Evolutionary conservation across 164 flowering plant species (phyloP).

Genomic region (Hamamelis virginiana): DNA sequence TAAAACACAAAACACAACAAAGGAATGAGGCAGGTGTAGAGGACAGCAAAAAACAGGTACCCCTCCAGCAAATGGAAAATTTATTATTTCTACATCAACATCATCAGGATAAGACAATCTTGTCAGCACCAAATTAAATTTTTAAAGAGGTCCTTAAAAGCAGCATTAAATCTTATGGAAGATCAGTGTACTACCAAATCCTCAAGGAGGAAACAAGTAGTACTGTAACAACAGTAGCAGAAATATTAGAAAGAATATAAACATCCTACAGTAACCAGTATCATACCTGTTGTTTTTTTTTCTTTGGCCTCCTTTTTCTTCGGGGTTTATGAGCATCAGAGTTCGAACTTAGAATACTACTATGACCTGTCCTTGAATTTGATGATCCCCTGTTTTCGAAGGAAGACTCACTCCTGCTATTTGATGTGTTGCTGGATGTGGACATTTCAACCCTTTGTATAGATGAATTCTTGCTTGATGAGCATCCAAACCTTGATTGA

Average conservation of each 20-base stretch:
- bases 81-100: background rate
- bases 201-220: background rate
- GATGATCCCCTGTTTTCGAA: slow-evolving; percentile 45
- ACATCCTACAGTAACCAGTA: background rate
- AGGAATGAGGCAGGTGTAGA: too few species aligned
- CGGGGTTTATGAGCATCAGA: slow-evolving; percentile 93
- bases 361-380: slow-evolving; percentile 50
- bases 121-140: background rate
- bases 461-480: slow-evolving; percentile 49
- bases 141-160: too few species aligned
- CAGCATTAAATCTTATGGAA: background rate
- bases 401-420: slow-evolving; percentile 45
- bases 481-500: slow-evolving; percentile 44
- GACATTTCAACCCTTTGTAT: slow-evolving; percentile 40
- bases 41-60: background rate
- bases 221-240: background rate
- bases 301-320: slow-evolving; percentile 95
- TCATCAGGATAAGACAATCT: background rate
- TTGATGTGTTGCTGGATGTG: slow-evolving; percentile 62
- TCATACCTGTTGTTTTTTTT: slow-evolving; percentile 74
- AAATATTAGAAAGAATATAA: background rate
- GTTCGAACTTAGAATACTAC: slow-evolving; percentile 84
- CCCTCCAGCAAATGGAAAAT: background rate
- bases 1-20: too few species aligned
- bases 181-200: background rate